These are phyloP conservation scores for Apiospora saccharicola DNA, from an alignment of 2,329 filamentous ascomycete species.

Conservation along the genomic window DNA sequence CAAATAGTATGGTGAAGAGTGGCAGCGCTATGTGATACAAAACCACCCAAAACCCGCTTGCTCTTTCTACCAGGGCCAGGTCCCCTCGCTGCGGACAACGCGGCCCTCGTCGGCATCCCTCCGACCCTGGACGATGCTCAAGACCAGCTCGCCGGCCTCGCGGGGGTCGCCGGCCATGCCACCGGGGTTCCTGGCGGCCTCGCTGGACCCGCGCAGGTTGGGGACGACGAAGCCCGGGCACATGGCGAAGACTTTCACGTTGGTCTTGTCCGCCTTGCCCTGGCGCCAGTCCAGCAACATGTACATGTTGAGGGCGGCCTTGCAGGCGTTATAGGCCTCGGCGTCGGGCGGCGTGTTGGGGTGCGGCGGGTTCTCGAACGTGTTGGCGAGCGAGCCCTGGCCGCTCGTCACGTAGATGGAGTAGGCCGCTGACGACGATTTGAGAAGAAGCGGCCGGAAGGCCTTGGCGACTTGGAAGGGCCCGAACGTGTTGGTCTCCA, in stretches of 20 bases:
- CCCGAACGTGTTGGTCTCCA: constrained; percentile 58
- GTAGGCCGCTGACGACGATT: constrained; percentile 41
- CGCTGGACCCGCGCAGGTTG: constrained; percentile 41
- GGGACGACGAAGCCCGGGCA: constrained; percentile 52
- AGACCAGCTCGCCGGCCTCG: constrained; percentile 47
- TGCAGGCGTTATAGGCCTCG: constrained; percentile 46
- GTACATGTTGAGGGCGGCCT: constrained; percentile 57
- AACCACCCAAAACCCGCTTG: not conserved
- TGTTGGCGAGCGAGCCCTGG: constrained; percentile 42
- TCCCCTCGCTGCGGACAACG: constrained; percentile 36
- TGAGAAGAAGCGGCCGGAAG: constrained; percentile 54
- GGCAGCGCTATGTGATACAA: not conserved
- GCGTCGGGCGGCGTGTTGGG: constrained; percentile 50
- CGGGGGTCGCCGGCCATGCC: constrained; percentile 44
- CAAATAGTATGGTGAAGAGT: no score
- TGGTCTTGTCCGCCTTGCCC: constrained; percentile 52
- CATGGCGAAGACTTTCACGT: constrained; percentile 50
- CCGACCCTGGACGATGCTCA: constrained; percentile 49
- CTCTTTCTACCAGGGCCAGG: constrained; percentile 37
- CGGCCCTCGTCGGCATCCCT: constrained; percentile 50
- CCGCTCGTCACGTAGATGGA: constrained; percentile 57
- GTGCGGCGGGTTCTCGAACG: constrained; percentile 30
- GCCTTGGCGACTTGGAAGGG: constrained; percentile 50
- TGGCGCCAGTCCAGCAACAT: constrained; percentile 52
- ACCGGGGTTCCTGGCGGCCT: constrained; percentile 34